Percentiles rank a stretch among this genome's conserved stretches.
These are phyloP conservation scores for Neocucurbitaria cava DNA, from an alignment of 2,329 filamentous ascomycete genomes.

Conservation along the genomic window DNA sequence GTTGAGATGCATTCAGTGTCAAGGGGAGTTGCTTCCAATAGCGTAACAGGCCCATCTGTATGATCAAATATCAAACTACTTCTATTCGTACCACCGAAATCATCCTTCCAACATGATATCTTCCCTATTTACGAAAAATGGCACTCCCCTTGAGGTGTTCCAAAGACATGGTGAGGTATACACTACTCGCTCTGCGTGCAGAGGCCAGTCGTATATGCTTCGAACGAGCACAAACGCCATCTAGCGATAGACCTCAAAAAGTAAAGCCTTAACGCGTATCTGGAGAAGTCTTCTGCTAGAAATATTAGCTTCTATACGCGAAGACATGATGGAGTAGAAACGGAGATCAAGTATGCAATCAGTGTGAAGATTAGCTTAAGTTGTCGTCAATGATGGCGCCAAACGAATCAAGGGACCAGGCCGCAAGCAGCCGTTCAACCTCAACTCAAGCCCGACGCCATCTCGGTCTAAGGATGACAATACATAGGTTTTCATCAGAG, in stretches of 20 bases:
- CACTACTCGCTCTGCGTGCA: background rate
- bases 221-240: background rate
- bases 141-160: no score
- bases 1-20: background rate
- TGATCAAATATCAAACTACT: no score
- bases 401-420: conserved; percentile 29
- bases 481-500: conserved; percentile 85
- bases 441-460: conserved; percentile 29
- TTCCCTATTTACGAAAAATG: no score
- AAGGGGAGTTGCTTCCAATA: background rate
- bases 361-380: conserved; percentile 50
- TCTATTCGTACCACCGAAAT: no score
- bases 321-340: background rate
- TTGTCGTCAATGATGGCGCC: conserved; percentile 38
- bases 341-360: conserved; percentile 20
- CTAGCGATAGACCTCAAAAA: background rate
- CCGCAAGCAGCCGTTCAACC: conserved; percentile 26
- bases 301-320: background rate
- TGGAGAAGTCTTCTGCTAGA: background rate
- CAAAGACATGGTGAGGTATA: no score
- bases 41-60: no score
- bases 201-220: background rate
- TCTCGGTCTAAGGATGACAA: conserved; percentile 97
- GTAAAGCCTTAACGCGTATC: background rate
- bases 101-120: no score